Percentiles rank a stretch among this genome's conserved stretches.
Conservation (phyloP, 352 stramenopile genomes). For the Halophytophthora batemanensis region DNA sequence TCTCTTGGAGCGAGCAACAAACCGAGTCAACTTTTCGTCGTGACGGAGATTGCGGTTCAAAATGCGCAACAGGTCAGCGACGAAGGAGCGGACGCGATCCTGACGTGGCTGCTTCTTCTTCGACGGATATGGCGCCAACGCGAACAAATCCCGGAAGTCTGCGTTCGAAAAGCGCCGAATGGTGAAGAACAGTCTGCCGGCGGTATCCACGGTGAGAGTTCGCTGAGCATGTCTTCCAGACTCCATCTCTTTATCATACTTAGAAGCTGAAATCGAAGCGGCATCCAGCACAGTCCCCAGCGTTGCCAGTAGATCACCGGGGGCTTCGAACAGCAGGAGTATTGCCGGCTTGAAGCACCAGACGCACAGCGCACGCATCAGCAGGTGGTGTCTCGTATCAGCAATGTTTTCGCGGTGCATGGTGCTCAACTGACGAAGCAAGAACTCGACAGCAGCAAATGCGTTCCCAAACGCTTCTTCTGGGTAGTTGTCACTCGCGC, state of each 20-base stretch:
- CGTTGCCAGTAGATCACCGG: slow-evolving; percentile 39
- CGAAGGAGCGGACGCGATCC: slow-evolving; percentile 39
- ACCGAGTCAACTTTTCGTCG: slow-evolving; percentile 6
- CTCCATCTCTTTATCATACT: background rate
- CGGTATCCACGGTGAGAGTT: slow-evolving; percentile 26
- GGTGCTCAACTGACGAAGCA: slow-evolving; percentile 27
- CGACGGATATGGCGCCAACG: slow-evolving; percentile 21
- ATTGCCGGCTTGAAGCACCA: slow-evolving; percentile 44
- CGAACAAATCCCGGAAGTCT: slow-evolving; percentile 31
- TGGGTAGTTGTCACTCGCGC: slow-evolving; percentile 13
- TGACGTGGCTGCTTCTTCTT: slow-evolving; percentile 51
- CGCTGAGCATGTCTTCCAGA: background rate
- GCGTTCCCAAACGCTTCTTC: slow-evolving; percentile 34
- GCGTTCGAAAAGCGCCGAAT: slow-evolving; percentile 34
- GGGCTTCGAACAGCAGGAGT: slow-evolving; percentile 57
- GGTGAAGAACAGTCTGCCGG: slow-evolving; percentile 31
- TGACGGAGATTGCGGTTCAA: slow-evolving; percentile 26
- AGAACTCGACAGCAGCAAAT: slow-evolving; percentile 33
- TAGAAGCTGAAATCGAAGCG: background rate
- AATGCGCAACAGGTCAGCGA: slow-evolving; percentile 40
- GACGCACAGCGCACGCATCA: slow-evolving; percentile 37
- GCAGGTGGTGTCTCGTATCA: slow-evolving; percentile 11
- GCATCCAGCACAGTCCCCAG: slow-evolving; percentile 24
- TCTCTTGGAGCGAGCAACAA: slow-evolving; percentile 22
- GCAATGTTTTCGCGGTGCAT: slow-evolving; percentile 11